Base-by-base conservation (phyloP, 148 eudicot genomes). In the Selenicereus undatus region DNA sequence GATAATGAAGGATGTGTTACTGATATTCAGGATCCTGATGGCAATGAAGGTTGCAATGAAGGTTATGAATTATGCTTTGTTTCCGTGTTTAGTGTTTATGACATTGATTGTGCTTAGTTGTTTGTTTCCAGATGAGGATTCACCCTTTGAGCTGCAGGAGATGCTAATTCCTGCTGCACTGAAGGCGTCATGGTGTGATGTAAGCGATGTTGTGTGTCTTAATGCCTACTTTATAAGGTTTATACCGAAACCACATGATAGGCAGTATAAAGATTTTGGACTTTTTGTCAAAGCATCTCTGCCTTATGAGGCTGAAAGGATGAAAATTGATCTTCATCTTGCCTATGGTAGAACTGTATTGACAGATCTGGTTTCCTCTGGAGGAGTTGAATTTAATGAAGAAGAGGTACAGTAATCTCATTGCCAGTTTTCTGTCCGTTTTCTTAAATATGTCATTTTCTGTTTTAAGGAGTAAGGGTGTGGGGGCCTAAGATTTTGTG, bases 141-240 rank as follows among this genome's bases (percentile, higher is more conserved):
- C 91, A 54, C 80, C 93, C 69, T 79, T 80, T 81, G 97, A 88
- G 84, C 87, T 93, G 68, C 90, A 94, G 81, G 99, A 94, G 87
- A 92, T 96, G 98, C 87, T 92, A 84, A 90, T 94, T 86, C 98
- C 99, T 81, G 77, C 90, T 80, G 87, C 80, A 51, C 88, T 96
- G 72, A 88, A 82, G 87, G 90, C 86, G 80, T 88, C 90, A 79
- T 92, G 93, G 95, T 69, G 78, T 79, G 83, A 79, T 56, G 69
- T 65, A 78, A 90, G 85, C 56, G 66, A 85, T 74, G 69, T 81
- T 48, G 89, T 91, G 64, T 74, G 73, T 80, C 92, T 96, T 70
- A 77, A 84, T 74, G 90, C 88, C 71, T 96, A 96, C 87, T 91
- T 87, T 70, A 74, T 94, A 72, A 90, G 89, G 65, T 87, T 94